Percentiles rank a stretch among this genome's conserved stretches.
Conservation (phyloP, 148 eudicot genomes). For the Silene conica region DNA sequence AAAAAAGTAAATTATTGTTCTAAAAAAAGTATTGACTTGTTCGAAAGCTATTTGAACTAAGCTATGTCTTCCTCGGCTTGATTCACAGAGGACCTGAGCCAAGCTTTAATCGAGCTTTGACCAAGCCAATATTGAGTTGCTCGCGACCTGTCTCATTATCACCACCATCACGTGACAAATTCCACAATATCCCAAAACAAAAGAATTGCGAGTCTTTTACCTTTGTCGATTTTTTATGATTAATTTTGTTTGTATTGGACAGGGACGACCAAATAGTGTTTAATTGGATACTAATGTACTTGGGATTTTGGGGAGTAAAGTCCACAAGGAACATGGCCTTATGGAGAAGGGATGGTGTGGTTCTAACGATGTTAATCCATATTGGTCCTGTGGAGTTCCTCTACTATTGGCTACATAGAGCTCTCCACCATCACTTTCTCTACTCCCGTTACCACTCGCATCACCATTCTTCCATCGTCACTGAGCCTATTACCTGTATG, state of each 20-base stretch:
- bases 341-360: slow-evolving; percentile 41
- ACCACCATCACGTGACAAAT: no score
- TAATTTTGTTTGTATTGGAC: not conserved
- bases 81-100: no score
- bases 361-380: slow-evolving; percentile 34
- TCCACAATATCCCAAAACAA: no score
- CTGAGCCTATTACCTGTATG: slow-evolving; percentile 62
- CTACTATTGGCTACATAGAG: slow-evolving; percentile 63
- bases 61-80: no score
- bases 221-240: not conserved
- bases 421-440: slow-evolving; percentile 53
- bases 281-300: slow-evolving; percentile 18
- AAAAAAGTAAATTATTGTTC: no score
- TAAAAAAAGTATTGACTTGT: no score
- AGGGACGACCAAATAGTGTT: slow-evolving; percentile 33
- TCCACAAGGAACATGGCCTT: slow-evolving; percentile 3
- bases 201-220: no score
- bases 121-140: no score
- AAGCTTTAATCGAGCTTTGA: no score
- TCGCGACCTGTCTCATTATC: no score
- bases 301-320: slow-evolving; percentile 3
- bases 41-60: no score
- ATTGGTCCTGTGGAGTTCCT: slow-evolving; percentile 53
- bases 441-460: slow-evolving; percentile 63
- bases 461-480: slow-evolving; percentile 62